Percentiles rank a stretch among this genome's conserved stretches.
phyloP scores from a whole-genome alignment of 768 basidiomycete species.

The Suillus decipiens region DNA sequence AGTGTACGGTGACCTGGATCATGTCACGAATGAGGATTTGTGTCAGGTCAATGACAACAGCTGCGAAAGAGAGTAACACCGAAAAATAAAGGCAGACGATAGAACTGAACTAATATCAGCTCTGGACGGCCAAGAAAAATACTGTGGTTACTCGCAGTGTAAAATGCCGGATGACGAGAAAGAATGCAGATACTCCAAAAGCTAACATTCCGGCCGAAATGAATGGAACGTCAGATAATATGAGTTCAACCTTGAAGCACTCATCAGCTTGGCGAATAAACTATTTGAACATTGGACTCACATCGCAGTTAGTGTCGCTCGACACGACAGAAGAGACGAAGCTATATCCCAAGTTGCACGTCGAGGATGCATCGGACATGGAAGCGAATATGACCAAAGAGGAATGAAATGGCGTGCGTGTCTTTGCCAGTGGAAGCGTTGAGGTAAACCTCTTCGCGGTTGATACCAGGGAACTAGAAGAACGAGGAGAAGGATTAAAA shows the following conservation, averaged over 20 bases:
- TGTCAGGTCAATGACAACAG: conserved; percentile 62
- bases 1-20: conserved; percentile 26
- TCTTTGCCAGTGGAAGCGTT: conserved; percentile 13
- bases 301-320: conserved; percentile 44
- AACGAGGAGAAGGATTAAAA: conserved; percentile 5
- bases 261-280: neutral
- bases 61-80: conserved; percentile 59
- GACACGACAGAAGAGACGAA: conserved; percentile 36
- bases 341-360: conserved; percentile 24
- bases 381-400: conserved; percentile 18
- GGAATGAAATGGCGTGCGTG: conserved; percentile 18
- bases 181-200: conserved; percentile 59
- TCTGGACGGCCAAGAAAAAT: conserved; percentile 1
- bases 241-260: conserved; percentile 46
- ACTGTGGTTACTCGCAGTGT: conserved; percentile 43
- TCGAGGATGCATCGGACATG: conserved; percentile 17
- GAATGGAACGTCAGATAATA: conserved; percentile 67
- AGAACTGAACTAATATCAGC: conserved; percentile 34
- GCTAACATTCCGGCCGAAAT: conserved; percentile 66
- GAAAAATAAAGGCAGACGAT: conserved; percentile 56
- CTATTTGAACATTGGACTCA: conserved; percentile 30
- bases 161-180: conserved; percentile 53
- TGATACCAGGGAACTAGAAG: conserved; percentile 10
- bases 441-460: conserved; percentile 5
- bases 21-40: conserved; percentile 48